These are phyloP conservation scores for Tetrapisispora namnaoensis DNA, from an alignment of 805 yeast genomes.

Conservation along the genomic window DNA sequence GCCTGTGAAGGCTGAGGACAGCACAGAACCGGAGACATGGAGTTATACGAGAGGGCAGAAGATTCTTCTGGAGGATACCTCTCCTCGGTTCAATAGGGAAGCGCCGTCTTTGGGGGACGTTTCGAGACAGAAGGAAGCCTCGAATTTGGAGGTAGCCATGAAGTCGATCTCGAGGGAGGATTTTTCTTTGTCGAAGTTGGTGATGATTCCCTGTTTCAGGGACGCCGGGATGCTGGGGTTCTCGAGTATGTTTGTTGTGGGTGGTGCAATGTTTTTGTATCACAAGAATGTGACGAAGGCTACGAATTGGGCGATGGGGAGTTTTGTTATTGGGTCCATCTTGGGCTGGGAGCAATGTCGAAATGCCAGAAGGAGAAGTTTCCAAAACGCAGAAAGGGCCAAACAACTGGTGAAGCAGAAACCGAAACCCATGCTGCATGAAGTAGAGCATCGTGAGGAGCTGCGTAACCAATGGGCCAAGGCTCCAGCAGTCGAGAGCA, in stretches of 20 bases:
- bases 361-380: slow-evolving; percentile 52
- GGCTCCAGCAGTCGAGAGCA: slow-evolving; percentile 2
- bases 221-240: slow-evolving; percentile 73
- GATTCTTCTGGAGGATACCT: slow-evolving; percentile 33
- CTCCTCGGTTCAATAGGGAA: slow-evolving; percentile 31
- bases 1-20: slow-evolving; percentile 1
- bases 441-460: slow-evolving; percentile 17
- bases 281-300: slow-evolving; percentile 55
- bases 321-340: slow-evolving; percentile 66
- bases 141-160: slow-evolving; percentile 32
- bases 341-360: slow-evolving; percentile 94
- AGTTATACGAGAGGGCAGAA: slow-evolving; percentile 29
- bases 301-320: slow-evolving; percentile 75
- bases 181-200: slow-evolving; percentile 41
- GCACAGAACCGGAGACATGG: slow-evolving; percentile 7
- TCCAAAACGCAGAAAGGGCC: slow-evolving; percentile 60
- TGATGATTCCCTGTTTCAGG: slow-evolving; percentile 65
- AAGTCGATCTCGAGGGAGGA: slow-evolving; percentile 38
- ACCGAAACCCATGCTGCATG: slow-evolving; percentile 30
- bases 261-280: slow-evolving; percentile 54
- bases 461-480: slow-evolving; percentile 7
- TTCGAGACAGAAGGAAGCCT: slow-evolving; percentile 6
- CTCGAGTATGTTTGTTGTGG: slow-evolving; percentile 59
- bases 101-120: slow-evolving; percentile 9
- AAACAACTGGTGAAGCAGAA: slow-evolving; percentile 37